A percentile compares a stretch with the other conserved stretches of the same genome.
Conservation (phyloP, 768 basidiomycete genomes). For the Hericium coralloides region DNA sequence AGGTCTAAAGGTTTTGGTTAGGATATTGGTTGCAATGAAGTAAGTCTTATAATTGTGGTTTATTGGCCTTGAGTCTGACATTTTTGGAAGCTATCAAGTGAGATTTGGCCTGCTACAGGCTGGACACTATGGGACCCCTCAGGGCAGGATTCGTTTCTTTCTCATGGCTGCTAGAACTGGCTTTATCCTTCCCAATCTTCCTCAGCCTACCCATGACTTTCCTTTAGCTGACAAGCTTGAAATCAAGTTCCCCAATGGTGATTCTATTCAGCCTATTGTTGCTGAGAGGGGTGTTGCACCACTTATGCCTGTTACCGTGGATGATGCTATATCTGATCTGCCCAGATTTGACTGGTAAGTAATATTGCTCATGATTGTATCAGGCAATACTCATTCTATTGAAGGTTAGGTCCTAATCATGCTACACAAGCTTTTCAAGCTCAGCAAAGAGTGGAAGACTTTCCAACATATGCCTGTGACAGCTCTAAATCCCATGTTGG, state of each 20-base stretch:
- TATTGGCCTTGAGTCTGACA: background rate
- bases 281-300: constrained; percentile 42
- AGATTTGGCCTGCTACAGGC: constrained; percentile 36
- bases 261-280: constrained; percentile 34
- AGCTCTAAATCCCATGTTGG: constrained; percentile 28
- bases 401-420: too few species aligned
- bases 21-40: constrained; percentile 60
- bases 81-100: constrained; percentile 31
- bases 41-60: constrained; percentile 21
- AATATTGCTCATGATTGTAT: background rate
- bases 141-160: constrained; percentile 39
- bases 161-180: constrained; percentile 32
- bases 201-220: constrained; percentile 36
- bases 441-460: too few species aligned
- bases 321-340: constrained; percentile 69
- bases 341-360: constrained; percentile 65
- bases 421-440: too few species aligned
- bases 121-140: constrained; percentile 39
- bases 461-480: constrained; percentile 27
- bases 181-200: constrained; percentile 28
- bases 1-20: constrained; percentile 57
- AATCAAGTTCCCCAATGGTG: constrained; percentile 40
- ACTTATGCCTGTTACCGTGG: constrained; percentile 41
- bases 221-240: constrained; percentile 31
- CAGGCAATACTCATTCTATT: too few species aligned